Evolutionary conservation across 2,329 filamentous ascomycete genomes (phyloP), one percentile per base, ranked within the genome.

Genomic region (Diaporthe vexans): DNA sequence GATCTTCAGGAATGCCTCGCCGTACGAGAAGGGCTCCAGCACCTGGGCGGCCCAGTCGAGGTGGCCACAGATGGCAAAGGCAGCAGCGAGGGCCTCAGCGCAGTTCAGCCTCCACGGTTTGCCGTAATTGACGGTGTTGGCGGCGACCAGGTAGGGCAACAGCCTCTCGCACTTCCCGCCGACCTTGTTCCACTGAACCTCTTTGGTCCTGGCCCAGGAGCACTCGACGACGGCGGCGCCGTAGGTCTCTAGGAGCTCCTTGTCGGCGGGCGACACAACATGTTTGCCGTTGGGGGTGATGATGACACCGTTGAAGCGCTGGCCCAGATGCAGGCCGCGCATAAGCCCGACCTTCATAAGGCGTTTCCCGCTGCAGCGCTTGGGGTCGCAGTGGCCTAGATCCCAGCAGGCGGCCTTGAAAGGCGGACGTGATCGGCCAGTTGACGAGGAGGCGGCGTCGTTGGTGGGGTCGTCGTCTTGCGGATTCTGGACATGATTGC

Each of bases 341-440:
- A 99, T 98, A 80, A 98, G 87, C 4, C 96, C 96, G 72, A 97
- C 90, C 77, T 93, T 92, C 90, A 99, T 98, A 46, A 99, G 89
- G 77, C 94, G 92, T 86, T 99, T 99, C 43, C 97, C 97, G 0
- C 95, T 98, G 85, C 97, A 99, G 79, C 96, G 89, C 84, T 98
- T 98, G 11, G 96, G 95, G 81, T 99, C 97, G 87, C 97, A 99
- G 86, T 99, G 97, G 76, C 95, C 96, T 46, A 99, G 89, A 81
- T 99, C 97, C 97, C 97, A 99, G 83, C 96, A 98, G 74, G 96
- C 97, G 65, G 97, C 96, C 85, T 97, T 97, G 89, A 95, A 98
- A 29, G 86, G 81, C 52, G 85, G 91, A 77, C 79, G 89, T 65
- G 80, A 75, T 63, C 74, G 68, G 56, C 74, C 46, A 72, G 79